These are phyloP conservation scores for Phaeodactylum tricornutum DNA, from an alignment of 108 stramenopile genomes.

Conservation along the genomic window DNA sequence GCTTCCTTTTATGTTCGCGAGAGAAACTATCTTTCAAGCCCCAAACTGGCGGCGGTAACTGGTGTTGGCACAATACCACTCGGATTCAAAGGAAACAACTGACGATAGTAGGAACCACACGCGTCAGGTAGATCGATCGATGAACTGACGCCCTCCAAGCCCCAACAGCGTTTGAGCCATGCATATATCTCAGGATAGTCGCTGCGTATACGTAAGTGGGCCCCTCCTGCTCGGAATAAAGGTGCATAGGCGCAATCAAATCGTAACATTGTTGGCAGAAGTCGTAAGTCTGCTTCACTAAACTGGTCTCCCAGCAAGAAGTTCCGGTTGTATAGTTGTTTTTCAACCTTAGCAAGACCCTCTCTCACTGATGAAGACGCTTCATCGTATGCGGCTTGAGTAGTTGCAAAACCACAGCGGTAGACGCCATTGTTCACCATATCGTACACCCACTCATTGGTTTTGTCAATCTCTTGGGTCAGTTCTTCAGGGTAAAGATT, in stretches of 20 bases:
- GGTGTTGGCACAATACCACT: conserved; percentile 53
- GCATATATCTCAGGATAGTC: conserved; percentile 31
- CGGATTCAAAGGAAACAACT: conserved; percentile 77
- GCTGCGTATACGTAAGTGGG: conserved; percentile 19
- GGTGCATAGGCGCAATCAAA: conserved; percentile 78
- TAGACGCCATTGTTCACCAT: conserved; percentile 75
- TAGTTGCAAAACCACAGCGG: conserved; percentile 77
- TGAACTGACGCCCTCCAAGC: conserved; percentile 26
- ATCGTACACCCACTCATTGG: conserved; percentile 73
- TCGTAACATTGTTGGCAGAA: conserved; percentile 67
- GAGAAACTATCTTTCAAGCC: conserved; percentile 18
- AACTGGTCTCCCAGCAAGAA: conserved; percentile 46
- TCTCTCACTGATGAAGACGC: conserved; percentile 55
- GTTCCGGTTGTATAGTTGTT: conserved; percentile 27
- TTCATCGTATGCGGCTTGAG: conserved; percentile 72
- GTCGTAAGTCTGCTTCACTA: conserved; percentile 67
- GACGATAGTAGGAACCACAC: conserved; percentile 55
- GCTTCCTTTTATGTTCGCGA: too few species aligned
- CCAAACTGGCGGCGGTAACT: conserved; percentile 22
- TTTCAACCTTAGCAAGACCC: conserved; percentile 49
- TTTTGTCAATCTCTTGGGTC: conserved; percentile 49
- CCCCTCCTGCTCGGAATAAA: conserved; percentile 63
- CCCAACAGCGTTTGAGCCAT: conserved; percentile 49
- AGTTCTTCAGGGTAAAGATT: conserved; percentile 70
- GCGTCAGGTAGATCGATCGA: conserved; percentile 72